These are phyloP conservation scores for Anthracocystis setariae DNA, from an alignment of 1,284 basidiomycete species.

Conservation along the genomic window DNA sequence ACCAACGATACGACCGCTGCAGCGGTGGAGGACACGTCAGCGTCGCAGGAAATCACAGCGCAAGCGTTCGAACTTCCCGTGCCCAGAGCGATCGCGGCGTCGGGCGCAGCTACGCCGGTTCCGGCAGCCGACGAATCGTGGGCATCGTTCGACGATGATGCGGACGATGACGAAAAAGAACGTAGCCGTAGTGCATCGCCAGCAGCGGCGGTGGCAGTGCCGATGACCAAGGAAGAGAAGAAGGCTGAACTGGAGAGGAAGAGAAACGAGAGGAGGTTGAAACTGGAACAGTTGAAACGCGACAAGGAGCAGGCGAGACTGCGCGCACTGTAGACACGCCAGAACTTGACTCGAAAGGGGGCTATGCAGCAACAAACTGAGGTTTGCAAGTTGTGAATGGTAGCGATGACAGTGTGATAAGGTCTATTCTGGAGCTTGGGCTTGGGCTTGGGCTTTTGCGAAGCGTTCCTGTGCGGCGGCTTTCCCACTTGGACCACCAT, in stretches of 20 bases:
- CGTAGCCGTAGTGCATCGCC: conserved; percentile 9
- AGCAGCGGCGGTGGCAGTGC: conserved; percentile 18
- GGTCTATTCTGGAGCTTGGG: background rate
- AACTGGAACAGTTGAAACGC: conserved; percentile 52
- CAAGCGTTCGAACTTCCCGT: conserved; percentile 29
- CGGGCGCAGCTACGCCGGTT: conserved; percentile 3
- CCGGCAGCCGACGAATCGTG: conserved; percentile 21
- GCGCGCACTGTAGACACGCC: conserved; percentile 20
- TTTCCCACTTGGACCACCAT: conserved; percentile 48
- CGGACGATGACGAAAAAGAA: conserved; percentile 9
- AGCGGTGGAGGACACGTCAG: conserved; percentile 1
- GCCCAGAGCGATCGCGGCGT: conserved; percentile 9
- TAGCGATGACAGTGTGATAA: background rate
- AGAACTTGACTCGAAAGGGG: too few species aligned
- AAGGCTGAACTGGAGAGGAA: conserved; percentile 55
- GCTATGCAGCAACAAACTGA: too few species aligned
- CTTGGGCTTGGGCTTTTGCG: conserved; percentile 10
- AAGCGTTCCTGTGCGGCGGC: conserved; percentile 26
- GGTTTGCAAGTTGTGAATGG: too few species aligned
- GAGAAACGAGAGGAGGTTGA: conserved; percentile 46
- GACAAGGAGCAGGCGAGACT: conserved; percentile 46
- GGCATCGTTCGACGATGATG: conserved; percentile 38
- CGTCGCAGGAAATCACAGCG: conserved; percentile 40
- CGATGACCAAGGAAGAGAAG: conserved; percentile 58
- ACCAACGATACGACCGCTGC: background rate